These are phyloP conservation scores for Kluyveromyces marxianus DNA, from an alignment of 1,139 yeast species.

Conservation along the genomic window DNA sequence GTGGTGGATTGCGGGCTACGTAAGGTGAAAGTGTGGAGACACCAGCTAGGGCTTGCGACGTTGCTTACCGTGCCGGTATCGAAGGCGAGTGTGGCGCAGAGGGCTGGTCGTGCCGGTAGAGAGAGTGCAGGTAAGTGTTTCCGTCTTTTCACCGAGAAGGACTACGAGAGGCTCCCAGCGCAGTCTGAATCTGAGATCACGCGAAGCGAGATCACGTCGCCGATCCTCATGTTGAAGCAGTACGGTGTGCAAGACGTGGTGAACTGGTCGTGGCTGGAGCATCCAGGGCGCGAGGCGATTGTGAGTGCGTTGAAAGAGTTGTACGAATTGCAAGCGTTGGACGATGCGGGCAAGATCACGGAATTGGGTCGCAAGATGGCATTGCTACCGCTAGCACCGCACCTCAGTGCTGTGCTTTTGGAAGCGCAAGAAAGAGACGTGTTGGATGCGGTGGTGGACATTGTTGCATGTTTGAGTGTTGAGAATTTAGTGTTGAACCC, in stretches of 20 bases:
- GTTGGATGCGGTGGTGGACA: conserved; percentile 67
- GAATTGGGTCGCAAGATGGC: conserved; percentile 78
- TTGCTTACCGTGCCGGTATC: conserved; percentile 87
- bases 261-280: conserved; percentile 88
- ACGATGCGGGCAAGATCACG: conserved; percentile 70
- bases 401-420: conserved; percentile 78
- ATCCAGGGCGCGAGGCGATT: conserved; percentile 76
- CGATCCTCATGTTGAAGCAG: conserved; percentile 74
- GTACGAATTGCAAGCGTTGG: conserved; percentile 71
- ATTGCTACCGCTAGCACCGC: conserved; percentile 82
- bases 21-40: conserved; percentile 92
- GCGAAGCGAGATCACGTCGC: conserved; percentile 77
- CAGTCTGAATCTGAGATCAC: conserved; percentile 92
- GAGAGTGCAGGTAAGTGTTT: conserved; percentile 87
- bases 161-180: conserved; percentile 52
- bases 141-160: conserved; percentile 70
- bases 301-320: conserved; percentile 71
- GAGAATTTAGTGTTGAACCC: conserved; percentile 82
- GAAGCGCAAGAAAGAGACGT: conserved; percentile 56
- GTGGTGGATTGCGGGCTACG: conserved; percentile 90
- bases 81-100: conserved; percentile 87
- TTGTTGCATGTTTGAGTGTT: conserved; percentile 87
- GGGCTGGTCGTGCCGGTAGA: conserved; percentile 99
- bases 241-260: conserved; percentile 78
- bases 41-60: conserved; percentile 83